phyloP scores from a whole-genome alignment of 2,329 filamentous ascomycete genomes.

The Dendryphion nanum region DNA sequence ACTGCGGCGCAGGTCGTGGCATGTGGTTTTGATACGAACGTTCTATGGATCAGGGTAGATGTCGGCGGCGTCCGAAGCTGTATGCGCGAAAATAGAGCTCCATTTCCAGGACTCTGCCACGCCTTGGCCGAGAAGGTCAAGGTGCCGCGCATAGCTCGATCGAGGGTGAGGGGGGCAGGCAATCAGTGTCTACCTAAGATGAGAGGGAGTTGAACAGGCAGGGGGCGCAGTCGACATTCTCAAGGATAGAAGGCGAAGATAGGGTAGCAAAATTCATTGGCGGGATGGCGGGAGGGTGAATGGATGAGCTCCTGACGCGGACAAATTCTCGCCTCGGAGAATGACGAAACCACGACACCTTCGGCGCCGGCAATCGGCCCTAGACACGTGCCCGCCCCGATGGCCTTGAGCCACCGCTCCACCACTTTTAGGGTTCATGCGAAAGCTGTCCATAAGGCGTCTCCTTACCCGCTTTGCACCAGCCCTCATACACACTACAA shows the following conservation, averaged over 20 bases:
- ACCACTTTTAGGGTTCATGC: no score
- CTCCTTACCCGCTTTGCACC: no score
- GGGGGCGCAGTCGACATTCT: neutral
- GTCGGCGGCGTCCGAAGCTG: slow-evolving; percentile 7
- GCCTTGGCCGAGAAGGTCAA: slow-evolving; percentile 29
- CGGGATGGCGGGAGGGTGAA: neutral
- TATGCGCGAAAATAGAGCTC: slow-evolving; percentile 34
- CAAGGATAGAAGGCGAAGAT: neutral
- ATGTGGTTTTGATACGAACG: neutral
- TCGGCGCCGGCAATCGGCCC: no score
- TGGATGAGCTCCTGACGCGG: neutral
- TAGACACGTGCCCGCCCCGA: no score
- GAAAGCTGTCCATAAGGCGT: no score
- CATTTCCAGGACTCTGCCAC: slow-evolving; percentile 34
- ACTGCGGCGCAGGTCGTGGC: no score
- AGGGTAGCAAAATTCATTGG: neutral
- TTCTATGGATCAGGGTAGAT: neutral
- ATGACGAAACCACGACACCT: neutral
- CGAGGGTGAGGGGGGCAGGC: slow-evolving; percentile 1
- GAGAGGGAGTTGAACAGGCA: neutral
- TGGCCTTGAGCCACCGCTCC: no score
- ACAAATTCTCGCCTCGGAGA: neutral
- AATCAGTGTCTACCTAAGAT: slow-evolving; percentile 9
- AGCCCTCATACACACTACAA: no score
- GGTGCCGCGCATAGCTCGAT: slow-evolving; percentile 35